These are phyloP conservation scores for Lachnellula cervina DNA, from an alignment of 2,329 filamentous ascomycete genomes.

Conservation along the genomic window DNA sequence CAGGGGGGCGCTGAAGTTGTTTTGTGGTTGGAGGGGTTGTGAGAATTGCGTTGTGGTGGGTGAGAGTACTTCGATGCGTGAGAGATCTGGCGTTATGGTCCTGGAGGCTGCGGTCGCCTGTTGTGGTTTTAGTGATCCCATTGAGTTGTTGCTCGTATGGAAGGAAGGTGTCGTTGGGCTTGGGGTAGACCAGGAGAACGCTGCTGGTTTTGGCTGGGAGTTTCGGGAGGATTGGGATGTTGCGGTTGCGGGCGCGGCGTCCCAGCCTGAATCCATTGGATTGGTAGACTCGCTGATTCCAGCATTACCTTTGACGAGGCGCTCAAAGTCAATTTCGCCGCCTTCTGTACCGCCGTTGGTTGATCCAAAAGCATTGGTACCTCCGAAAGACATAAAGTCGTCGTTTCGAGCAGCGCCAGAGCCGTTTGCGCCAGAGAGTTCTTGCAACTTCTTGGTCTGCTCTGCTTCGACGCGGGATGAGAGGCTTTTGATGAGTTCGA, in stretches of 20 bases:
- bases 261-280: constrained; percentile 48
- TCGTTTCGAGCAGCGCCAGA: constrained; percentile 48
- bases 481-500: constrained; percentile 78
- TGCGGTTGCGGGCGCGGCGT: constrained; percentile 35
- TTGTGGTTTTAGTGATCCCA: constrained; percentile 33
- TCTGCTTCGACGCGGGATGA: constrained; percentile 81
- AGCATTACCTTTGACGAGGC: constrained; percentile 73
- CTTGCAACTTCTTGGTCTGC: constrained; percentile 81
- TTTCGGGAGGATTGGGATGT: constrained; percentile 33
- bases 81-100: constrained; percentile 56
- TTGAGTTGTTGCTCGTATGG: constrained; percentile 8
- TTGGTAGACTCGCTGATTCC: constrained; percentile 30
- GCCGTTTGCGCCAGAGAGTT: constrained; percentile 61
- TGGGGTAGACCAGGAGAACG: constrained; percentile 63
- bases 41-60: constrained; percentile 60
- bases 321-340: constrained; percentile 80
- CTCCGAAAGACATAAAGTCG: constrained; percentile 68
- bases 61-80: constrained; percentile 49
- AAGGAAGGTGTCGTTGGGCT: constrained; percentile 36
- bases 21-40: constrained; percentile 46
- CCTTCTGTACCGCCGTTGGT: constrained; percentile 52
- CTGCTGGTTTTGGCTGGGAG: constrained; percentile 37
- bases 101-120: constrained; percentile 38
- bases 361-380: constrained; percentile 49
- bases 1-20: constrained; percentile 22